Base-by-base conservation (phyloP, 1,284 basidiomycete genomes). In the Trametes hirsuta region DNA sequence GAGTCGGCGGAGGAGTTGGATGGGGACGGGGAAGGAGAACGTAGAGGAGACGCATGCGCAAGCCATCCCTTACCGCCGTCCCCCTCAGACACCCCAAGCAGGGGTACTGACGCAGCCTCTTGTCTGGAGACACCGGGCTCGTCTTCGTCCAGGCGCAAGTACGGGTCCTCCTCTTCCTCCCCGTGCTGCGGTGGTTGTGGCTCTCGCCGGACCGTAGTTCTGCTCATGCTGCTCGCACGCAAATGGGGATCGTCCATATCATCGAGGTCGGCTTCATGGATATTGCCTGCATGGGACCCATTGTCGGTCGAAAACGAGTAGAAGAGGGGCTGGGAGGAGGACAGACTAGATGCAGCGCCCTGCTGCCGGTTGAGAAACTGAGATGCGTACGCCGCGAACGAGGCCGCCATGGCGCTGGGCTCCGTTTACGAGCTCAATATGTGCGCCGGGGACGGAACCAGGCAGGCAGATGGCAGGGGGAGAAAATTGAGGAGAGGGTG, bases 271-370 rank as follows among this genome's bases (percentile, higher is more conserved):
- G 76, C 77, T 65, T 81, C 78, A 62, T 76, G 67, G 55, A 74
- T 71, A 68, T 79, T 76, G 65, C 79, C 83, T 68, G 75, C 76
- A 69, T 81, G 83, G 68, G 86, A 88, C 59, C 80, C 87, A 60
- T 85, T 81, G 74, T 90, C 86, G 66, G 87, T 89, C 47, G 86
- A 87, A 72, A 91, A 91, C 15, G 89, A 91, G 79, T 88, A 91
- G 79, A 91, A 91, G 71, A 91, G 82, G 58, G 90, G 89, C 72
- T 90, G 88, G 36, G 84, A 86, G 45, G 86, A 85, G n/a, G 80
- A 77, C 68, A 79, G 75, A 72, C 76, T 80, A 34, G 76, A 68
- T 69, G 73, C 66, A 58, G 71, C 71, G 66, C 77, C 76, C 64
- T 79, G 79, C 62, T 83, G 82, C 64, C 79, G 77, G 64, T 77